These are phyloP conservation scores for Daldinia concentrica DNA, from an alignment of 495 filamentous ascomycete species.

Conservation along the genomic window DNA sequence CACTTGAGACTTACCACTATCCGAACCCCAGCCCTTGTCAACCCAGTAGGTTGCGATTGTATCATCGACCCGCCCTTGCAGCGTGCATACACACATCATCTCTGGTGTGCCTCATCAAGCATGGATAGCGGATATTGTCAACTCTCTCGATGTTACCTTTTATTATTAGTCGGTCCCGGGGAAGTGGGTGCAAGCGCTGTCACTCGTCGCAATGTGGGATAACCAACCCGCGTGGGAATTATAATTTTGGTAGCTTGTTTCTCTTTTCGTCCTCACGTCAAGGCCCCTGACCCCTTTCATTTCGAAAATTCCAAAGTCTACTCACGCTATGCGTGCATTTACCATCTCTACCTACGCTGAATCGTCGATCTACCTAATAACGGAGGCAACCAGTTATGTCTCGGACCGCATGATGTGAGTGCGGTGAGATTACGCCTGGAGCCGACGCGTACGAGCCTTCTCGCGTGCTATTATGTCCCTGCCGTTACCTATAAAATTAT, in stretches of 20 bases:
- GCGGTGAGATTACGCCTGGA: slow-evolving; percentile 3
- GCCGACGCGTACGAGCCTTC: slow-evolving; percentile 18
- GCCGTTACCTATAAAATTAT: not conserved
- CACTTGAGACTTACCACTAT: slow-evolving; percentile 23
- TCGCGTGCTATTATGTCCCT: slow-evolving; percentile 5
- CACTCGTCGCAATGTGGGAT: slow-evolving; percentile 21
- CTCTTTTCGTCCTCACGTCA: slow-evolving; percentile 16
- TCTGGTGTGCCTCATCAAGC: slow-evolving; percentile 22
- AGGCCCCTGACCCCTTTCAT: slow-evolving; percentile 31
- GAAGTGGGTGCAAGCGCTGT: slow-evolving; percentile 12
- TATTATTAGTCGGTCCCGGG: slow-evolving; percentile 30
- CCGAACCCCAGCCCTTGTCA: slow-evolving; percentile 16
- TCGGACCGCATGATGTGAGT: slow-evolving; percentile 14
- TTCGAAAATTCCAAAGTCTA: slow-evolving; percentile 26
- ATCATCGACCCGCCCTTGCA: slow-evolving; percentile 32
- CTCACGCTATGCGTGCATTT: not conserved
- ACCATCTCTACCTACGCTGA: slow-evolving; percentile 13
- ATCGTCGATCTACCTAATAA: slow-evolving; percentile 17
- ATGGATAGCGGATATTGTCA: slow-evolving; percentile 29
- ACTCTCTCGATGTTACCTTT: slow-evolving; percentile 11
- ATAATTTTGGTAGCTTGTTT: slow-evolving; percentile 22
- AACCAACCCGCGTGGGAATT: slow-evolving; percentile 8
- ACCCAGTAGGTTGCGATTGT: slow-evolving; percentile 20
- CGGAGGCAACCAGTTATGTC: slow-evolving; percentile 11
- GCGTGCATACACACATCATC: slow-evolving; percentile 29